A percentile compares a stretch with the other conserved stretches of the same genome.
Evolutionary conservation across 2,329 filamentous ascomycete genomes (phyloP).

Genomic region (Pestalotiopsis sp.): DNA sequence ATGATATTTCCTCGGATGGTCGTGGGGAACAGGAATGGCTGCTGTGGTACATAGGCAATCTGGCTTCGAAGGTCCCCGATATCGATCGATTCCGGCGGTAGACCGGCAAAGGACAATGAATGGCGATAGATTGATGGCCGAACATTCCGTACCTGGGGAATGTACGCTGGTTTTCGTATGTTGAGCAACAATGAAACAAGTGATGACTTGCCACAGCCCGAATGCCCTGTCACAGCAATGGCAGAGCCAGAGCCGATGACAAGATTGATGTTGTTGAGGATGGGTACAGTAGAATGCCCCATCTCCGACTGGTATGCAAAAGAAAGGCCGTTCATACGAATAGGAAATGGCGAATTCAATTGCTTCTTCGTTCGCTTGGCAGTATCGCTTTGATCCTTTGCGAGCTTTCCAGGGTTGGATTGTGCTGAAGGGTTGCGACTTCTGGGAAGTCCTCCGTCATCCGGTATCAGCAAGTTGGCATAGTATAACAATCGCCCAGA

Average conservation of each 20-base stretch:
- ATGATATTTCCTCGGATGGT: slow-evolving; percentile 79
- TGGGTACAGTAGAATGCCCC: slow-evolving; percentile 42
- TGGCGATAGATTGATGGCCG: slow-evolving; percentile 12
- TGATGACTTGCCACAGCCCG: slow-evolving; percentile 91
- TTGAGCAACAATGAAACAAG: slow-evolving; percentile 74
- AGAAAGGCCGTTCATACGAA: slow-evolving; percentile 58
- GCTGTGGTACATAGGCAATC: slow-evolving; percentile 71
- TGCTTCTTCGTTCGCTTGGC: slow-evolving; percentile 30
- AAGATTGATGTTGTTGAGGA: slow-evolving; percentile 70
- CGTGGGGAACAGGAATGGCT: slow-evolving; percentile 75
- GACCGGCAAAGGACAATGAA: slow-evolving; percentile 60
- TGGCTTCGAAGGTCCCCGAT: slow-evolving; percentile 60
- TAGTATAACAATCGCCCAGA: slow-evolving; percentile 75
- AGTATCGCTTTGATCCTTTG: slow-evolving; percentile 28
- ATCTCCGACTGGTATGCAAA: slow-evolving; percentile 70
- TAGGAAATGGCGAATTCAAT: slow-evolving; percentile 42
- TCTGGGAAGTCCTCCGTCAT: neutral
- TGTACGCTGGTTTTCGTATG: slow-evolving; percentile 58
- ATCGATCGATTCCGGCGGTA: slow-evolving; percentile 61
- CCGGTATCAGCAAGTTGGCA: slow-evolving; percentile 55
- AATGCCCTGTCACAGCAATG: slow-evolving; percentile 79
- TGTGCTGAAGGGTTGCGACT: neutral
- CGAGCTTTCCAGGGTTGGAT: neutral
- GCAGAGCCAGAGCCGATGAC: slow-evolving; percentile 64
- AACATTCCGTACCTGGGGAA: slow-evolving; percentile 10